Percentiles rank a stretch among this genome's conserved stretches.
Evolutionary conservation across 371 early-diverging fungal species (phyloP).

Genomic region (Circinella umbellata): DNA sequence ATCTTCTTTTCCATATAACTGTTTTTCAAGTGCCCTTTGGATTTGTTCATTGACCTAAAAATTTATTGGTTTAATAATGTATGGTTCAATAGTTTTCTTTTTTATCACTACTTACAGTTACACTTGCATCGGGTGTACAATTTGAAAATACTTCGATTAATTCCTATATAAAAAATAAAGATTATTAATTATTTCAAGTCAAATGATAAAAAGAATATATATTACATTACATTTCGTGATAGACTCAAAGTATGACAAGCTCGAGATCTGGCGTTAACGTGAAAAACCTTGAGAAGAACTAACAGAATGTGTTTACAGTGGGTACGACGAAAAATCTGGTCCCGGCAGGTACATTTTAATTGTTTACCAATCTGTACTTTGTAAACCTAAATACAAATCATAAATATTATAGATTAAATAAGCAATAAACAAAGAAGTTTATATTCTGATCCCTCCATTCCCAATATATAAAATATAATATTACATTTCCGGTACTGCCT

Average conservation of each 20-base stretch:
- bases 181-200: no score
- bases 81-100: neutral
- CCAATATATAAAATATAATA: neutral
- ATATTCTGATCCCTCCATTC: neutral
- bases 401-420: no score
- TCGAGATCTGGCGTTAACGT: conserved; percentile 17
- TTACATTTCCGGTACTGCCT: conserved; percentile 47
- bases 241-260: conserved; percentile 9
- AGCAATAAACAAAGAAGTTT: neutral
- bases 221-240: conserved; percentile 5
- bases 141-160: conserved; percentile 12
- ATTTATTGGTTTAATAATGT: no score
- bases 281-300: conserved; percentile 38
- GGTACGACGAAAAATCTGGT: conserved; percentile 14
- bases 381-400: conserved; percentile 26
- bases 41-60: no score
- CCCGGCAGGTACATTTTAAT: conserved; percentile 34
- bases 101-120: conserved; percentile 17
- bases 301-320: conserved; percentile 46
- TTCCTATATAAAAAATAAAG: conserved; percentile 13
- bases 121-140: conserved; percentile 23
- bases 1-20: conserved; percentile 3
- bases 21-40: neutral
- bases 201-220: neutral
- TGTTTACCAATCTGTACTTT: conserved; percentile 22